A percentile compares a stretch with the other conserved stretches of the same genome.
phyloP scores from a whole-genome alignment of 169 alveolate genomes.

The Plasmodium fragile region DNA sequence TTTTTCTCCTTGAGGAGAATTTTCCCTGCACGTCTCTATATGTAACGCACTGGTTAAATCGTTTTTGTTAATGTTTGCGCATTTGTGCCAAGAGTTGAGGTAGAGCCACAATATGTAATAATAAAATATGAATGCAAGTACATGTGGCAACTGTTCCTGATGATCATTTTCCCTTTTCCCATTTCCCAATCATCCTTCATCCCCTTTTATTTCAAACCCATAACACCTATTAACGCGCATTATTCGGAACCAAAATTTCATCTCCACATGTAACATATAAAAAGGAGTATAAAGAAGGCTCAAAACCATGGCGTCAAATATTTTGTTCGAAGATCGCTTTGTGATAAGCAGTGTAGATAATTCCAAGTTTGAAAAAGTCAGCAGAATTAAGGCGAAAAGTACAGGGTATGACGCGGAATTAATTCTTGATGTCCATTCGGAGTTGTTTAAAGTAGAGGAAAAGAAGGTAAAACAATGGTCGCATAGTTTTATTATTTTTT shows the following conservation, averaged over 20 bases:
- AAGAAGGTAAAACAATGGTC: conserved; percentile 80
- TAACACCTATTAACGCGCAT: background rate
- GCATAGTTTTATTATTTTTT: background rate
- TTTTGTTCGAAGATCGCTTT: conserved; percentile 92
- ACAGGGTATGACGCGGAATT: conserved; percentile 94
- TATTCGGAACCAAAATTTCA: background rate
- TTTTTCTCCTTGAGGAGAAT: background rate
- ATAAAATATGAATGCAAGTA: background rate
- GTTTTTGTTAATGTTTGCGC: background rate
- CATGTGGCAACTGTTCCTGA: background rate
- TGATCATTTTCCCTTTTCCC: background rate
- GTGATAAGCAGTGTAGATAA: conserved; percentile 90
- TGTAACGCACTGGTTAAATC: background rate
- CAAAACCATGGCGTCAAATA: conserved; percentile 59
- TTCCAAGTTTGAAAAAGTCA: conserved; percentile 92
- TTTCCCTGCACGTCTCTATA: background rate
- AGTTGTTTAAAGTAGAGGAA: conserved; percentile 89
- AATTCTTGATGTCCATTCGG: conserved; percentile 90
- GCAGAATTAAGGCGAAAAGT: conserved; percentile 91
- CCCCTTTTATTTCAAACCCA: background rate
- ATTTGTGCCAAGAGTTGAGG: background rate
- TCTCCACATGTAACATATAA: conserved; percentile 21
- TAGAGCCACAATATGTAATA: background rate
- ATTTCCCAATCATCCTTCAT: background rate
- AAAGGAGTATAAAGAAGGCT: background rate